A percentile compares a stretch with the other conserved stretches of the same genome.
Conservation (phyloP, 225 moss, liverwort and hornwort species). For the Asterella californica region DNA sequence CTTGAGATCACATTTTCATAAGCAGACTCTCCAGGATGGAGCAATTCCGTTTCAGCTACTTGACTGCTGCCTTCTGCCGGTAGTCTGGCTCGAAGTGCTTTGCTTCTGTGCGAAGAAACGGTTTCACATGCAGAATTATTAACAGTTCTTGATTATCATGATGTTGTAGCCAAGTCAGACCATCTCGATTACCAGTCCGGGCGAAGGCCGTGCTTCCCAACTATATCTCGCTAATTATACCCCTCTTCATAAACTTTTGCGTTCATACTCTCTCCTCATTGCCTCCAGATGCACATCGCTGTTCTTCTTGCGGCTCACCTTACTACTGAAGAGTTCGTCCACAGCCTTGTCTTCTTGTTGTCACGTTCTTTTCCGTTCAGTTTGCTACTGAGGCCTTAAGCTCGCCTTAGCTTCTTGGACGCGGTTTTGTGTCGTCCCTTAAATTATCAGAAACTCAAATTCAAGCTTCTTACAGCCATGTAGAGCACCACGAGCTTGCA, state of each 20-base stretch:
- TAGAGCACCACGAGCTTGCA: not conserved
- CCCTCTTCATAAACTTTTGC: not conserved
- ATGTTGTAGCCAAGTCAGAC: not conserved
- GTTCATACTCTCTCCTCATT: slow-evolving; percentile 7
- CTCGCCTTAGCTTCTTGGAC: slow-evolving; percentile 2
- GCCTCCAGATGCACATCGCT: not conserved
- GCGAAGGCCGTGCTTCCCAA: not conserved
- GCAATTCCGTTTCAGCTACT: not conserved
- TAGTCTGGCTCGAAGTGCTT: not conserved
- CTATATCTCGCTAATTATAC: not conserved
- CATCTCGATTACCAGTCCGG: not conserved
- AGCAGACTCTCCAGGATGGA: not conserved
- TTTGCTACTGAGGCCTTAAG: not conserved
- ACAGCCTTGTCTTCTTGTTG: not conserved
- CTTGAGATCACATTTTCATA: too few relatives aligned
- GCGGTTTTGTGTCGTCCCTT: not conserved
- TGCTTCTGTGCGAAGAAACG: not conserved
- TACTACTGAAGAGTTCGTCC: not conserved
- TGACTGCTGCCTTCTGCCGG: not conserved
- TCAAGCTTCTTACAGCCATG: not conserved
- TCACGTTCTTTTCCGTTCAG: not conserved
- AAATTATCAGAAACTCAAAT: not conserved
- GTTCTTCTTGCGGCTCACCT: not conserved
- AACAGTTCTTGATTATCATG: not conserved
- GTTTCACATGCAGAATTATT: not conserved